A percentile compares a stretch with the other conserved stretches of the same genome.
phyloP scores from a whole-genome alignment of 805 yeast species.

The Ogataea chonburiensis region DNA sequence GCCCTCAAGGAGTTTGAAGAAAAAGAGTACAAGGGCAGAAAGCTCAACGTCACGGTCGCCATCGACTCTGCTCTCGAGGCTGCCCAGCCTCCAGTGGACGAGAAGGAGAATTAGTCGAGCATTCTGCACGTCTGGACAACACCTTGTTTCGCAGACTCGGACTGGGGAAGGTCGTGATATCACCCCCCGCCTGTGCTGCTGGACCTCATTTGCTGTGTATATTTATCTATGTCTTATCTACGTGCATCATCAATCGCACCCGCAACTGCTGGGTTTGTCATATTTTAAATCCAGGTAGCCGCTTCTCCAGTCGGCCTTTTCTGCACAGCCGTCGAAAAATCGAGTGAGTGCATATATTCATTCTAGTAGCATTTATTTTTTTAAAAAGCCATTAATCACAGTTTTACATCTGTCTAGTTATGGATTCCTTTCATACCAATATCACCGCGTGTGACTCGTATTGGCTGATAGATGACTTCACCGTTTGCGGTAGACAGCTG shows the following conservation, averaged over 20 bases:
- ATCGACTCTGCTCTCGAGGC: conserved; percentile 47
- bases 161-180: too few relatives aligned
- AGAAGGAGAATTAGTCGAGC: conserved; percentile 14
- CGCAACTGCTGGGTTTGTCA: neutral
- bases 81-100: conserved; percentile 7
- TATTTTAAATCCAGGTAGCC: neutral
- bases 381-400: too few relatives aligned
- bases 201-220: conserved; percentile 11
- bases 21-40: conserved; percentile 61
- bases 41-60: conserved; percentile 68
- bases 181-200: neutral
- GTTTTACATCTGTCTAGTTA: too few relatives aligned
- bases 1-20: conserved; percentile 67
- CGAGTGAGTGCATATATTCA: too few relatives aligned
- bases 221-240: conserved; percentile 11
- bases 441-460: conserved; percentile 17
- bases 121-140: conserved; percentile 7
- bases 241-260: conserved; percentile 7
- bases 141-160: neutral
- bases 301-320: neutral
- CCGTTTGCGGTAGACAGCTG: conserved; percentile 43
- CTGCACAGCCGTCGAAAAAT: too few relatives aligned
- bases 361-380: too few relatives aligned
- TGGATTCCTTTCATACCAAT: conserved; percentile 5
- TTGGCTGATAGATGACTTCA: conserved; percentile 45